phyloP scores from a whole-genome alignment of 768 basidiomycete genomes.

The Baorangia bicolor region DNA sequence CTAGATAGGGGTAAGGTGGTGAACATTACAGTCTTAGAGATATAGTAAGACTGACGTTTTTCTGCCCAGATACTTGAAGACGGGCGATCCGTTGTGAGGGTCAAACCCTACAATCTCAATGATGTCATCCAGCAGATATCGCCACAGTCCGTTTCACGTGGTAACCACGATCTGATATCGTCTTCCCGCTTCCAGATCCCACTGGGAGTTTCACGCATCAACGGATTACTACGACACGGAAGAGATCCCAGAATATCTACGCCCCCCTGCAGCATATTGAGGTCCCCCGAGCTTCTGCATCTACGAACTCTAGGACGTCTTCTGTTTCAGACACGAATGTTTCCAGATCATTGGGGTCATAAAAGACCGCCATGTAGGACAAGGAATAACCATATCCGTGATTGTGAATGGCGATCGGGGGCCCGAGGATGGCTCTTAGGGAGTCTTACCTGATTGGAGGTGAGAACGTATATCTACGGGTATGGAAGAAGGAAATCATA shows the following conservation, averaged over 20 bases:
- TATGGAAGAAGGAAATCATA: background rate
- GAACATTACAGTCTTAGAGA: background rate
- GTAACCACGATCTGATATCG: constrained; percentile 11
- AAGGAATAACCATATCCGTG: constrained; percentile 12
- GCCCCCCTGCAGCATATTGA: constrained; percentile 4
- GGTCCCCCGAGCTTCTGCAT: background rate
- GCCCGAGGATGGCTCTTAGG: constrained; percentile 11
- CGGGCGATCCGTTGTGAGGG: constrained; percentile 2
- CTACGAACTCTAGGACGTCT: constrained; percentile 10
- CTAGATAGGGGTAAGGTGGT: background rate
- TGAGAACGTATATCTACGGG: background rate
- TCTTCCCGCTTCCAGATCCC: constrained; percentile 7
- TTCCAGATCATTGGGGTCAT: constrained; percentile 4
- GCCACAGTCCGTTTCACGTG: constrained; percentile 18
- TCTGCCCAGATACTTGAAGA: constrained; percentile 13
- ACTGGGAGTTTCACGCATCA: background rate
- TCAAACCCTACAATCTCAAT: constrained; percentile 16
- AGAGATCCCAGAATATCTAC: background rate
- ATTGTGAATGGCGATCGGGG: constrained; percentile 4
- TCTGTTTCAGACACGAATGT: constrained; percentile 6
- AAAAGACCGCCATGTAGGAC: constrained; percentile 1
- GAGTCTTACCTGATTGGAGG: background rate
- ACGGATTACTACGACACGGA: background rate
- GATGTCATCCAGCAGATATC: constrained; percentile 16
- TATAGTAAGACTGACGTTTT: background rate